Percentiles rank a stretch among this genome's conserved stretches.
Evolutionary conservation across 2,329 filamentous ascomycete genomes (phyloP).

Genomic region (Ophiostoma pallidulum): DNA sequence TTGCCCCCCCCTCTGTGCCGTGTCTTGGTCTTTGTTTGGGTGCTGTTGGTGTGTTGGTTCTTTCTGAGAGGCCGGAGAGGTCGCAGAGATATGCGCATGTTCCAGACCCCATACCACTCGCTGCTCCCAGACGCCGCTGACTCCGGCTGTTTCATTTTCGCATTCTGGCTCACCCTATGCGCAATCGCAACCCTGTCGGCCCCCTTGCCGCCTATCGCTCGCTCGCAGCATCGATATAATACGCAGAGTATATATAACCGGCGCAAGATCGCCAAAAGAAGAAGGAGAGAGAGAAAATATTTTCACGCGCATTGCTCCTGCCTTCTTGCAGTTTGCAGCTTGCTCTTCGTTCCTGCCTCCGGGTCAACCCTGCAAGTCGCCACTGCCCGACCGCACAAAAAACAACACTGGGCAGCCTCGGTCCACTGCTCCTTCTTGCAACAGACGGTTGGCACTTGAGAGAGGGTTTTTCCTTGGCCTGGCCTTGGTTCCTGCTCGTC

Average conservation of each 20-base stretch:
- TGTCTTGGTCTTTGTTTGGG: neutral
- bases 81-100: neutral
- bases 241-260: no score
- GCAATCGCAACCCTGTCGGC: no score
- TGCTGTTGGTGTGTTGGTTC: neutral
- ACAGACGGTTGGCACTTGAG: no score
- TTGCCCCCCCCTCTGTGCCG: neutral
- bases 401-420: neutral
- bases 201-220: no score
- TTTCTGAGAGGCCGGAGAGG: neutral
- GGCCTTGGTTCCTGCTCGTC: neutral
- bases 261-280: no score
- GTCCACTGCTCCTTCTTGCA: neutral
- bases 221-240: no score
- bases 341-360: neutral
- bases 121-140: neutral
- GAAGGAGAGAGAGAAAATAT: no score
- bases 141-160: neutral
- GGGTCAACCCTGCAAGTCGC: neutral
- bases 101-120: slow-evolving; percentile 1
- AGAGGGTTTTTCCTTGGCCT: neutral
- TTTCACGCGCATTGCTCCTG: no score
- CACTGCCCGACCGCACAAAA: neutral
- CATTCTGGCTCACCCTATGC: neutral
- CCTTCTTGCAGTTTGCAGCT: neutral